phyloP scores from a whole-genome alignment of 805 yeast species.

The Tetrapisispora fleetii region DNA sequence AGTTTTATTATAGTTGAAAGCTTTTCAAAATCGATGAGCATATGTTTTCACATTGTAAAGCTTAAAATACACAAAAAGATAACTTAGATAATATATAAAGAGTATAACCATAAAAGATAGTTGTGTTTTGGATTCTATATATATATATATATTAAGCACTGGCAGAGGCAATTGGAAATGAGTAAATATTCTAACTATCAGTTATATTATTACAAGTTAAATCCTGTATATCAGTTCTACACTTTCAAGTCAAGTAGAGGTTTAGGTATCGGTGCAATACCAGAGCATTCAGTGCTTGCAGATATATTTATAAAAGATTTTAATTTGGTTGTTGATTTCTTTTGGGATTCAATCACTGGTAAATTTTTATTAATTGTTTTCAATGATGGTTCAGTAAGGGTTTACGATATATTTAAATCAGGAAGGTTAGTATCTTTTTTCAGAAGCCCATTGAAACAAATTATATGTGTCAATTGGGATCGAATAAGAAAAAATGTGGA shows the following conservation, averaged over 20 bases:
- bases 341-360: slow-evolving; percentile 22
- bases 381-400: slow-evolving; percentile 39
- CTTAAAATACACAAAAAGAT: too few species aligned
- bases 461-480: slow-evolving; percentile 16
- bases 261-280: slow-evolving; percentile 9
- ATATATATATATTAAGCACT: not conserved
- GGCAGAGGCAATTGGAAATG: not conserved
- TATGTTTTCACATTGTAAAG: not conserved
- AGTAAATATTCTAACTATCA: not conserved
- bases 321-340: slow-evolving; percentile 8
- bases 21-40: not conserved
- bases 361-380: slow-evolving; percentile 37
- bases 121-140: not conserved
- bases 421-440: slow-evolving; percentile 20
- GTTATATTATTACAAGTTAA: slow-evolving; percentile 4
- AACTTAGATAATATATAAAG: too few species aligned
- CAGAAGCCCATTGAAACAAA: slow-evolving; percentile 3
- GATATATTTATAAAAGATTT: slow-evolving; percentile 15
- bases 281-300: slow-evolving; percentile 14
- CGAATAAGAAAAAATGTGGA: slow-evolving; percentile 3
- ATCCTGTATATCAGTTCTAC: slow-evolving; percentile 13
- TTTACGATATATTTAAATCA: slow-evolving; percentile 33
- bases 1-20: too few species aligned
- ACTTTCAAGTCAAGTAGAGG: slow-evolving; percentile 8
- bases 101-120: too few species aligned